phyloP scores from a whole-genome alignment of 768 basidiomycete genomes.

The Psilocybe cubensis region DNA sequence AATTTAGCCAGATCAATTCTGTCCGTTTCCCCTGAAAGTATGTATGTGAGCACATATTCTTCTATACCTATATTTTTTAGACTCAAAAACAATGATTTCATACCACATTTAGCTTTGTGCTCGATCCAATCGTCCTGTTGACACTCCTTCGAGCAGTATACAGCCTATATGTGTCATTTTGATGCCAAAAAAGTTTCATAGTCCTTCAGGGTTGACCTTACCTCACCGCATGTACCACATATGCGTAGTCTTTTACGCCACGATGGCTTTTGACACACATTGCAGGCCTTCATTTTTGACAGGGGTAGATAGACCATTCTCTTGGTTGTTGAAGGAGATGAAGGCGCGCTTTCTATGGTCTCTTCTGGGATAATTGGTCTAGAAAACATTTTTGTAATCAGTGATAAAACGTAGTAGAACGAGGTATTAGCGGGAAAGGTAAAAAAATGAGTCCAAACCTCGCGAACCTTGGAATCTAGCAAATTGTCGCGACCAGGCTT shows the following conservation, averaged over 20 bases:
- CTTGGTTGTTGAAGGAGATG: background rate
- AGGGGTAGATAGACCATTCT: background rate
- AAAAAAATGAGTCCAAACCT: no score
- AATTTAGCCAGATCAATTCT: background rate
- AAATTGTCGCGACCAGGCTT: no score
- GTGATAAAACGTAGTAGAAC: no score
- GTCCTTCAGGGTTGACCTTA: background rate
- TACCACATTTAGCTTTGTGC: slow-evolving; percentile 13
- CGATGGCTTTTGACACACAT: background rate
- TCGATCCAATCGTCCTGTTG: slow-evolving; percentile 15
- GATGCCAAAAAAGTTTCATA: background rate
- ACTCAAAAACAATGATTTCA: background rate
- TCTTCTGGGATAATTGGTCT: background rate
- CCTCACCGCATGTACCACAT: background rate
- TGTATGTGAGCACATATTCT: background rate
- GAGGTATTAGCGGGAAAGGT: no score
- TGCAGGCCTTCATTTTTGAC: background rate
- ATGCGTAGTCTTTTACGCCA: background rate
- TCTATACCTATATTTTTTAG: background rate
- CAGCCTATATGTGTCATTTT: background rate
- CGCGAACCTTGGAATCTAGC: no score
- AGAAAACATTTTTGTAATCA: no score
- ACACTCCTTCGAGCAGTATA: slow-evolving; percentile 16
- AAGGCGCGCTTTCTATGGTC: background rate
- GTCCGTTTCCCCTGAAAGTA: background rate